Base-by-base conservation (phyloP, 345 rosid genomes). In the Arabidopsis suecica region DNA sequence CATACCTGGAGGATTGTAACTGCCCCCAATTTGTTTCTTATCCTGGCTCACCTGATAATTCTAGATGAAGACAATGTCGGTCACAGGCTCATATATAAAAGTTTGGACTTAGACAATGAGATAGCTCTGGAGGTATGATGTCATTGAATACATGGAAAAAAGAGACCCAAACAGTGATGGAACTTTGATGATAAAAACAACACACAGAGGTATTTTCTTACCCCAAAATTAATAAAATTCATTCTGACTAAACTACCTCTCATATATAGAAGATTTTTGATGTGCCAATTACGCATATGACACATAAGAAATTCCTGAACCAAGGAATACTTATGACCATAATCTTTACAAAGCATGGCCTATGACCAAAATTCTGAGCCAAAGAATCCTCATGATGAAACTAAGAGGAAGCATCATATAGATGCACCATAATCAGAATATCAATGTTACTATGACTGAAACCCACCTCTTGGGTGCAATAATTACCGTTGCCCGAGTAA, bases 1-100 rank as follows among this genome's bases (percentile, higher is more conserved):
- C 79, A 69, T 86, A 90, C 91, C 95, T 59, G 54, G 72, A 78
- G 79, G 80, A 72, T 59, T 73, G 80, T 76, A 78, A 71, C 7
- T 79, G 61, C 84, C 79, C 14, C 50, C 55, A 23, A 20, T 64
- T 41, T 45, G 51, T 68, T 80, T 79, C 69, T 69, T 68, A 13
- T 74, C 84, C 74, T 81, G 72, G 78, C 54, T 51, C 53, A 75
- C 74, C 81, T 82, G 88, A 74, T 71, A 38, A 58, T 54, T 76
- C 80, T 63, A 75, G 20, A 73, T 34, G 57, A 65, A 55, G 64
- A 64, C 13, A 65, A 45, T 16, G 59, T 65, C 22, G 65, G 64
- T 73, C 22, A 30, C 4, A 14, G 16, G 74, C 45, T 44, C 3
- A 41, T 11, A 41, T 4, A 56, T 40, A 57, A 12, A 32, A 18